Conservation (phyloP, 345 rosid species). For the Hibiscus trionum region DNA sequence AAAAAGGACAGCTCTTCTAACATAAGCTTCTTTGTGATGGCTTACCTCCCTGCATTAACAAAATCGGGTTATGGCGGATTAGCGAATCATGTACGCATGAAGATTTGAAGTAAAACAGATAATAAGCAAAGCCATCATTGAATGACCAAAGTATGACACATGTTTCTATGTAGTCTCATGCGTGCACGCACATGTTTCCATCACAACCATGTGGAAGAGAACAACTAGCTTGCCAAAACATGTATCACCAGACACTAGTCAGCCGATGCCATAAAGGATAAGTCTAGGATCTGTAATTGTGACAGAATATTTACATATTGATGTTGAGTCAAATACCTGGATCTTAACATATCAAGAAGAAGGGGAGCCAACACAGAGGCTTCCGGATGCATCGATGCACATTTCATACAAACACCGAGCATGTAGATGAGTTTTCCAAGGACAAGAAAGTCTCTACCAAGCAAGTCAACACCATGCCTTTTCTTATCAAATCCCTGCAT, state of each 20-base stretch:
- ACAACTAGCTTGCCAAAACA: background rate
- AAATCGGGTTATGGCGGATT: background rate
- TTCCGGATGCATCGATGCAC: conserved; percentile 90
- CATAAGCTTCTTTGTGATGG: conserved; percentile 85
- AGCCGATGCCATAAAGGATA: background rate
- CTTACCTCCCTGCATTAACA: conserved; percentile 56
- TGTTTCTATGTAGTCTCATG: background rate
- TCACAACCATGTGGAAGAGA: background rate
- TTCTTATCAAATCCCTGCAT: conserved; percentile 92
- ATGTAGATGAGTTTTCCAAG: conserved; percentile 90
- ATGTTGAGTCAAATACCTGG: conserved; percentile 41
- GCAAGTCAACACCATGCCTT: conserved; percentile 96
- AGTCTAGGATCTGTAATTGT: background rate
- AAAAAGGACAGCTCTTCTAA: conserved; percentile 79
- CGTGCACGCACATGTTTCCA: background rate
- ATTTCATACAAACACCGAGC: conserved; percentile 90
- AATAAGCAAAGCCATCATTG: background rate
- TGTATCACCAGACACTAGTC: background rate
- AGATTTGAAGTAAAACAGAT: background rate
- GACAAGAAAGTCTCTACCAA: conserved; percentile 82
- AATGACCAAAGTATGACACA: background rate
- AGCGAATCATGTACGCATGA: background rate
- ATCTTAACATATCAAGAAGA: conserved; percentile 75
- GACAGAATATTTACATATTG: background rate
- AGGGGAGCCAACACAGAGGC: conserved; percentile 73